A percentile compares a stretch with the other conserved stretches of the same genome.
phyloP scores from a whole-genome alignment of 2,329 filamentous ascomycete species.

The Stagonosporopsis vannaccii region DNA sequence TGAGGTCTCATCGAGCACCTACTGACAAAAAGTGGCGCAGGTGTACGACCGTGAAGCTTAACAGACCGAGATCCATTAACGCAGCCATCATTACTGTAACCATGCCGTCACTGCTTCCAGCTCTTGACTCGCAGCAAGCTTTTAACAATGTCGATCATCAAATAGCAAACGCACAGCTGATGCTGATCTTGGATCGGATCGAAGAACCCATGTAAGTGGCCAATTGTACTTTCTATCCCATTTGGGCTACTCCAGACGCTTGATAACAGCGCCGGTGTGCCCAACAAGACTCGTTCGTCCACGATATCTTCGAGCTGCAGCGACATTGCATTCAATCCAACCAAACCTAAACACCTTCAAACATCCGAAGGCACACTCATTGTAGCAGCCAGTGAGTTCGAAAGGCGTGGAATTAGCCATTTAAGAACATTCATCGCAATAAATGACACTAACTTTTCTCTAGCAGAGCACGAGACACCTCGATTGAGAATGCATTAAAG shows the following conservation, averaged over 20 bases:
- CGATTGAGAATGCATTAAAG: not conserved
- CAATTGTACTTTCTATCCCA: not conserved
- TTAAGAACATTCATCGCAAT: no score
- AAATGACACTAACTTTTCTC: not conserved
- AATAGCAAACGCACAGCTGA: constrained; percentile 7
- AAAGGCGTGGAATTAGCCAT: not conserved
- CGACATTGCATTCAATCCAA: not conserved
- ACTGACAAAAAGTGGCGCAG: not conserved
- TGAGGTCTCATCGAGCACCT: not conserved
- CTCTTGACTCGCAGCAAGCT: constrained; percentile 3
- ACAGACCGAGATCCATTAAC: constrained; percentile 4
- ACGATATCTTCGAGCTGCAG: not conserved
- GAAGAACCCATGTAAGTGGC: constrained; percentile 1
- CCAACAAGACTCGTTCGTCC: no score
- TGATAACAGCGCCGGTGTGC: no score
- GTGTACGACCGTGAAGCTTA: constrained; percentile 7
- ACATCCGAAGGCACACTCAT: no score
- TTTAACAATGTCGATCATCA: constrained; percentile 12
- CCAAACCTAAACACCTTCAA: no score
- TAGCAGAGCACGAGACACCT: not conserved
- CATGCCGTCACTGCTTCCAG: not conserved
- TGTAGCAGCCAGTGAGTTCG: no score
- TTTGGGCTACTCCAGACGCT: no score
- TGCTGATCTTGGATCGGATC: constrained; percentile 7
- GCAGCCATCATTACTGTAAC: not conserved